A percentile compares a stretch with the other conserved stretches of the same genome.
phyloP scores from a whole-genome alignment of 768 basidiomycete genomes.

The Galerina sulciceps region DNA sequence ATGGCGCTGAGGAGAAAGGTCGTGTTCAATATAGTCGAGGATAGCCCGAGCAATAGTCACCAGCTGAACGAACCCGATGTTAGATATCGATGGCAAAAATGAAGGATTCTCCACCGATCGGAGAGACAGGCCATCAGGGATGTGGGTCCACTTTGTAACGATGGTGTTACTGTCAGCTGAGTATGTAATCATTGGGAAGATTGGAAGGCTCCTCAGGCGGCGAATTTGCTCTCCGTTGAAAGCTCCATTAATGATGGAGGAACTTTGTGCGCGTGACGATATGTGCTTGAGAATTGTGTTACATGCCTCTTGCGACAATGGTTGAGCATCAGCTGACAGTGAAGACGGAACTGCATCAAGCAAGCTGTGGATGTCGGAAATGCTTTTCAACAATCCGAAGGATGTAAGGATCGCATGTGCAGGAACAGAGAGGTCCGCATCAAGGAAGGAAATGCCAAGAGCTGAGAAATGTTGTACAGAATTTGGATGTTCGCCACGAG shows the following conservation, averaged over 20 bases:
- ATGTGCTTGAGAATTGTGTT: slow-evolving; percentile 18
- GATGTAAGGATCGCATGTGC: slow-evolving; percentile 23
- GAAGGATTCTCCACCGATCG: slow-evolving; percentile 10
- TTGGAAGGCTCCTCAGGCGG: slow-evolving; percentile 24
- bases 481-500: slow-evolving; percentile 22
- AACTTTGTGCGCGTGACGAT: not conserved
- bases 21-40: slow-evolving; percentile 23
- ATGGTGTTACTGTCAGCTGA: not conserved
- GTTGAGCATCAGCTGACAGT: not conserved
- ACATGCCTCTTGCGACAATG: slow-evolving; percentile 5
- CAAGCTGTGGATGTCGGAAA: slow-evolving; percentile 32
- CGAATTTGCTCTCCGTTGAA: slow-evolving; percentile 8
- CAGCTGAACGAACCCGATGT: slow-evolving; percentile 32
- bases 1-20: slow-evolving; percentile 16
- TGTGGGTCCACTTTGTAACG: slow-evolving; percentile 4
- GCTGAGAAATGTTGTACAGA: slow-evolving; percentile 24
- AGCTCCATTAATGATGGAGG: slow-evolving; percentile 1
- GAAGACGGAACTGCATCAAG: slow-evolving; percentile 28
- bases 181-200: slow-evolving; percentile 32
- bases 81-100: slow-evolving; percentile 27
- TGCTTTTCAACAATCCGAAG: slow-evolving; percentile 21
- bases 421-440: slow-evolving; percentile 23
- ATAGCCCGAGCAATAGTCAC: slow-evolving; percentile 21
- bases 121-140: slow-evolving; percentile 8
- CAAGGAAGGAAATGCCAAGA: slow-evolving; percentile 38